phyloP scores from a whole-genome alignment of 768 basidiomycete species.

The Auriscalpium microsporum region DNA sequence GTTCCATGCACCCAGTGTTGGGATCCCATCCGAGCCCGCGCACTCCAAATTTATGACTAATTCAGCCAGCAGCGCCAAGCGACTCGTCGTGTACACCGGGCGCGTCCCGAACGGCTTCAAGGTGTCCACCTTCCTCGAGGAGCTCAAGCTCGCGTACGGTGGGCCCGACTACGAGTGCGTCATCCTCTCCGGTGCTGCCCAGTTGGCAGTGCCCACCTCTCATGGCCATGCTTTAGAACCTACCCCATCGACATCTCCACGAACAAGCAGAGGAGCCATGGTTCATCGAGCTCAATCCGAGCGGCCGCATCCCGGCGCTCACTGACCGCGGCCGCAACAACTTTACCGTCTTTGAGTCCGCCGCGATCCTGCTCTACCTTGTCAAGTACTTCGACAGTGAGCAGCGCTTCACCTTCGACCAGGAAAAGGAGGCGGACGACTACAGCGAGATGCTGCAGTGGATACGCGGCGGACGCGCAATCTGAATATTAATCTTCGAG shows the following conservation, averaged over 20 bases:
- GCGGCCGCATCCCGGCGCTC: slow-evolving; percentile 63
- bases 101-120: slow-evolving; percentile 50
- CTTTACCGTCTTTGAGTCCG: slow-evolving; percentile 67
- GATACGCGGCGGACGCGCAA: slow-evolving; percentile 48
- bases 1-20: no score
- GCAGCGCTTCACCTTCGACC: slow-evolving; percentile 59
- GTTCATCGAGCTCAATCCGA: slow-evolving; percentile 71
- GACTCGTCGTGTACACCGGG: slow-evolving; percentile 19
- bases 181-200: background rate
- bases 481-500: background rate
- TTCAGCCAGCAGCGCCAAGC: background rate
- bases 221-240: slow-evolving; percentile 26
- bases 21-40: no score
- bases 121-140: slow-evolving; percentile 50
- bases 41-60: no score
- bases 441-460: slow-evolving; percentile 74
- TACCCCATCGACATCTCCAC: slow-evolving; percentile 48
- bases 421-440: slow-evolving; percentile 42
- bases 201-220: background rate
- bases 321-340: slow-evolving; percentile 52
- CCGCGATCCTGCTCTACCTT: slow-evolving; percentile 80
- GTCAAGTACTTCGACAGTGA: slow-evolving; percentile 74
- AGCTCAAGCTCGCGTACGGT: slow-evolving; percentile 39
- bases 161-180: slow-evolving; percentile 41
- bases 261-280: slow-evolving; percentile 71